Evolutionary conservation across 805 yeast species (phyloP), one percentile per base, ranked within the genome.

Genomic region (Priceomyces medius): DNA sequence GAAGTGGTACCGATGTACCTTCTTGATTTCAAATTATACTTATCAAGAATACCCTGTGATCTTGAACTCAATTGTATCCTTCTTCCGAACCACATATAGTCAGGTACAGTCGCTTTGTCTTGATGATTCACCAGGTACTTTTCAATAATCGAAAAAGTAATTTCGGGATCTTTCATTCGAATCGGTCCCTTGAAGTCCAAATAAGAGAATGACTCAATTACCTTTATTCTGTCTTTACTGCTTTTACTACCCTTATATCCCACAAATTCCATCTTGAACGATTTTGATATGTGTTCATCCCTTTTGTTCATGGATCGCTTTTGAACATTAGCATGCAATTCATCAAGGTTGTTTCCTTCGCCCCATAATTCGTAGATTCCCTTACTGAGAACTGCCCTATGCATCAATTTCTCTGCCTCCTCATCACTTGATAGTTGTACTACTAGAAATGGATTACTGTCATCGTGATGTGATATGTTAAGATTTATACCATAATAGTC

Each of bases 1-100:
- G 97, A 88, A 0, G 99, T 93, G 5, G 99, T 93, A 2, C 99
- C 99, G 42, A 88, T 90, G 55, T 85, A 89, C 40, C 81, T 83
- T 55, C 99, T 74, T 52, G 82, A 80, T 57, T 83, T 85, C 47
- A 93, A 71, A 55, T 89, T 96, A 54, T 84, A 87, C 41, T 72
- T 76, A 48, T 91, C 98, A 46, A 88, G 71, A 2, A 82, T 72
- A 20, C 81, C 81, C 7, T 76, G 67, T 4, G 75, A 64, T 51
- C 96, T 74, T 10, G 83, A 81, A 47, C 88, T 77, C 18, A 71
- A 49, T 45, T 73, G 77, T 9, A 93, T 71, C 51, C 77, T 76
- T 56, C 96, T 73, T 0, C 95, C 96, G 61, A 93, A 87, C 75
- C 80, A 88, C 45, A 83, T 59, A 37, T 70, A 58, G 7, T 67